Evolutionary conservation across 2,329 filamentous ascomycete species (phyloP), one percentile per base, ranked within the genome.

Genomic region (Zymoseptoria passerinii): DNA sequence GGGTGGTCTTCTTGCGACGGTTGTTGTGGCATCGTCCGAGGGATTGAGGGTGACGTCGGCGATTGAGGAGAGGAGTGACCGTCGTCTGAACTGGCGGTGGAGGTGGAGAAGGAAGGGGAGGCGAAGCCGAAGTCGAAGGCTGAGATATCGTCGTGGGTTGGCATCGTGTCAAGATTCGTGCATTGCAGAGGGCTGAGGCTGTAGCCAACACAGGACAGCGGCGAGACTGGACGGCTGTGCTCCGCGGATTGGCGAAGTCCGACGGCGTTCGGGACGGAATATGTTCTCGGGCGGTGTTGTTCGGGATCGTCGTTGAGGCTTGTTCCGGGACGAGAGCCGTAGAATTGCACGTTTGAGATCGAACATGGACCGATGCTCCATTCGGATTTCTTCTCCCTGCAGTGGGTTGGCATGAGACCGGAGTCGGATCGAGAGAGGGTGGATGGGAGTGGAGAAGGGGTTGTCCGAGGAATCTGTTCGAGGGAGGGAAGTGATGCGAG

Each of bases 51-150:
- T 16, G 35, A 44, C 16, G 35, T 6, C 4, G 35, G 35, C 3
- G 35, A 44, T 44, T 44, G 35, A 1, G 13, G 35, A n/a, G 35
- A 44, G 10, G 13, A 13, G 9, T 44, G 10, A 16, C 35, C 35
- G 35, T 62, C 67, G 27, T 57, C 63, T 10, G 68, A 68, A 60
- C 67, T 70, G 23, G 71, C 54, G 16, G 71, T 72, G 35, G 65
- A 65, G 48, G 66, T 68, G 29, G 66, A 68, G 59, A 72, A 71
- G 10, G 68, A 70, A 8, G 71, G 71, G 3, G 71, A 73, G 20
- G 58, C 56, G 35, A 44, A 29, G 13, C 23, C 50, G 27, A 70
- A 58, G 51, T 65, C 66, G 54, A 65, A 61, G 52, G 50, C 50
- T 10, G 18, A 59, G 19, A 53, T 56, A 28, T 59, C 29, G 18